These are phyloP conservation scores for Cicer bijugum DNA, from an alignment of 306 rosid species.

Conservation along the genomic window DNA sequence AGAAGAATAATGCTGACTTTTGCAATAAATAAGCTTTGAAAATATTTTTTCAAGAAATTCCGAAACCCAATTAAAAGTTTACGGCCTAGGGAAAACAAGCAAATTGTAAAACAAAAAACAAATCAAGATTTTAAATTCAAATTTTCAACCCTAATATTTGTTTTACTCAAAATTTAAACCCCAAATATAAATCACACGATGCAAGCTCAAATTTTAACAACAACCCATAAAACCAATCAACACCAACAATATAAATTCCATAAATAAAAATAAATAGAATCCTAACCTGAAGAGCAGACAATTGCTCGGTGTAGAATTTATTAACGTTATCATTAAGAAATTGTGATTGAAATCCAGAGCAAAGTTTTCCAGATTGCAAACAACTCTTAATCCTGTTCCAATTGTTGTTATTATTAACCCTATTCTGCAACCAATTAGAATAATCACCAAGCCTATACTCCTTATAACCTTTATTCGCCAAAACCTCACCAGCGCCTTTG, in stretches of 20 bases:
- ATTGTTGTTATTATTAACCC: slow-evolving; percentile 54
- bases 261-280: too few species aligned
- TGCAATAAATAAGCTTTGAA: neutral
- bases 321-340: slow-evolving; percentile 33
- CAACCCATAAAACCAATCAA: neutral
- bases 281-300: slow-evolving; percentile 73
- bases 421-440: slow-evolving; percentile 80
- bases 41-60: neutral
- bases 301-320: slow-evolving; percentile 43
- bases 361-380: slow-evolving; percentile 58
- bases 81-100: neutral
- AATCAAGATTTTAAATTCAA: slow-evolving; percentile 7
- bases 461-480: slow-evolving; percentile 60
- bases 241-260: neutral
- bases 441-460: slow-evolving; percentile 85
- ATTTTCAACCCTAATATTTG: neutral
- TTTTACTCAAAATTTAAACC: neutral
- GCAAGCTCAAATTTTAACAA: slow-evolving; percentile 11
- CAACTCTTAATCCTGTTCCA: slow-evolving; percentile 79
- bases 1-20: neutral
- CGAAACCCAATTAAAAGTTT: neutral
- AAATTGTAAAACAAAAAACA: neutral
- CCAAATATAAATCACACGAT: neutral
- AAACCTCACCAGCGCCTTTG: slow-evolving; percentile 61
- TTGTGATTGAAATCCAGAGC: slow-evolving; percentile 35